A percentile compares a stretch with the other conserved stretches of the same genome.
These are phyloP conservation scores for Hypomontagnella monticulosa DNA, from an alignment of 495 filamentous ascomycete genomes.

Conservation along the genomic window DNA sequence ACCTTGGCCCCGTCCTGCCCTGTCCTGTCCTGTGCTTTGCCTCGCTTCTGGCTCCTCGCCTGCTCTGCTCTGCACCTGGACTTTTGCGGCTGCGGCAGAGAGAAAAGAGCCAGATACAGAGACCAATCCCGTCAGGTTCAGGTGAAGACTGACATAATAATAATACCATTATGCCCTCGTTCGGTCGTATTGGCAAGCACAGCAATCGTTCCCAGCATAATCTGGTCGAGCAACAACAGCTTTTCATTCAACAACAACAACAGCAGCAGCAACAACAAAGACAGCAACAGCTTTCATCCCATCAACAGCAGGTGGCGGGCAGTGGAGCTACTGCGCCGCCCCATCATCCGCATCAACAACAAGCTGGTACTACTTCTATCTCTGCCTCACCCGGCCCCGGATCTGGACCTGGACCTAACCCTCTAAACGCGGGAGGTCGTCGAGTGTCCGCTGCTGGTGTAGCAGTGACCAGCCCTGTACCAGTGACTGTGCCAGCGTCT, in stretches of 20 bases:
- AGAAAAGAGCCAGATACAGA: constrained; percentile 26
- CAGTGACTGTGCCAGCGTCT: constrained; percentile 16
- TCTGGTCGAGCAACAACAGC: constrained; percentile 53
- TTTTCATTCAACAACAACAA: constrained; percentile 40
- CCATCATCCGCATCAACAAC: constrained; percentile 40
- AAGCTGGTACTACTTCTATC: constrained; percentile 21
- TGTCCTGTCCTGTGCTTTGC: constrained; percentile 28
- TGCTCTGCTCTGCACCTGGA: constrained; percentile 1
- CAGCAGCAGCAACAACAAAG: constrained; percentile 47
- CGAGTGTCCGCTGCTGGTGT: constrained; percentile 40
- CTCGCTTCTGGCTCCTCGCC: constrained; percentile 28
- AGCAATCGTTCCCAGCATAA: constrained; percentile 63
- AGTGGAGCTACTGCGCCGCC: constrained; percentile 48
- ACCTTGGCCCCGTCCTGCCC: constrained; percentile 4
- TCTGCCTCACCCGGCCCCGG: constrained; percentile 21
- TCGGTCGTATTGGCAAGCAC: constrained; percentile 57
- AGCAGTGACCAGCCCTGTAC: constrained; percentile 21
- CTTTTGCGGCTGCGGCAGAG: constrained; percentile 26
- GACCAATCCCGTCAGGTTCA: constrained; percentile 23
- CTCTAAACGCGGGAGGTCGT: constrained; percentile 31
- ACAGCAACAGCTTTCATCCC: constrained; percentile 35
- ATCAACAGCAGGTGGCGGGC: constrained; percentile 46
- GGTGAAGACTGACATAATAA: constrained; percentile 32
- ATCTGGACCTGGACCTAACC: constrained; percentile 18
- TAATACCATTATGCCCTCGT: constrained; percentile 55